A percentile compares a stretch with the other conserved stretches of the same genome.
Conservation (phyloP, 2,329 filamentous ascomycete species). For the Fusarium sp. region DNA sequence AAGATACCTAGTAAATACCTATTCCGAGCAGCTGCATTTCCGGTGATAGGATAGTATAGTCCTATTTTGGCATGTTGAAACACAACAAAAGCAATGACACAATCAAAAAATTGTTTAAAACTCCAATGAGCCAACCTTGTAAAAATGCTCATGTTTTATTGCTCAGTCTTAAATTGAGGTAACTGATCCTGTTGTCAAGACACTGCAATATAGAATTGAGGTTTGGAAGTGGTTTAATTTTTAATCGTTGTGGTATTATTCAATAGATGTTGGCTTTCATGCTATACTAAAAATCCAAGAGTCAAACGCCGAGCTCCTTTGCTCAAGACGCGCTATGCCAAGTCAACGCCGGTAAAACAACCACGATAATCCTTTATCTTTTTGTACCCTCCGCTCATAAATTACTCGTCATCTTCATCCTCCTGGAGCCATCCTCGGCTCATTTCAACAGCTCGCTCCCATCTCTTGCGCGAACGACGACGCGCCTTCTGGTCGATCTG, state of each 20-base stretch:
- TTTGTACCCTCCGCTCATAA: not conserved
- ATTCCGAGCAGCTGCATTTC: not conserved
- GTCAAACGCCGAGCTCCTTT: conserved; percentile 29
- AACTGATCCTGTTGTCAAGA: too few relatives aligned
- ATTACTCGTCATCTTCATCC: conserved; percentile 34
- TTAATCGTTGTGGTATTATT: conserved; percentile 22
- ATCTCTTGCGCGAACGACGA: conserved; percentile 57
- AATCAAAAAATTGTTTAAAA: not conserved
- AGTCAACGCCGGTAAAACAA: conserved; percentile 21
- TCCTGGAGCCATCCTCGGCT: conserved; percentile 62
- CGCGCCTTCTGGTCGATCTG: conserved; percentile 59
- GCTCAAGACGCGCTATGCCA: conserved; percentile 29
- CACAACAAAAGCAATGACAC: not conserved
- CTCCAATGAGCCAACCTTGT: too few relatives aligned
- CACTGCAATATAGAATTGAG: not conserved
- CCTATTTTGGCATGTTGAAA: not conserved
- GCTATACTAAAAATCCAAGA: conserved; percentile 12
- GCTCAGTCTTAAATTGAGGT: too few relatives aligned
- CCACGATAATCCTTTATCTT: conserved; percentile 14
- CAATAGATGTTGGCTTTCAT: conserved; percentile 17
- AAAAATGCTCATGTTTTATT: too few relatives aligned
- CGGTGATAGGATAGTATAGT: not conserved
- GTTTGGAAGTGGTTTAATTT: not conserved
- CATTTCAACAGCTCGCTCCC: conserved; percentile 68
- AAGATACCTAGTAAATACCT: not conserved